Evolutionary conservation across 345 rosid species (phyloP), one percentile per base, ranked within the genome.

Genomic region (Eucalyptus sp.): DNA sequence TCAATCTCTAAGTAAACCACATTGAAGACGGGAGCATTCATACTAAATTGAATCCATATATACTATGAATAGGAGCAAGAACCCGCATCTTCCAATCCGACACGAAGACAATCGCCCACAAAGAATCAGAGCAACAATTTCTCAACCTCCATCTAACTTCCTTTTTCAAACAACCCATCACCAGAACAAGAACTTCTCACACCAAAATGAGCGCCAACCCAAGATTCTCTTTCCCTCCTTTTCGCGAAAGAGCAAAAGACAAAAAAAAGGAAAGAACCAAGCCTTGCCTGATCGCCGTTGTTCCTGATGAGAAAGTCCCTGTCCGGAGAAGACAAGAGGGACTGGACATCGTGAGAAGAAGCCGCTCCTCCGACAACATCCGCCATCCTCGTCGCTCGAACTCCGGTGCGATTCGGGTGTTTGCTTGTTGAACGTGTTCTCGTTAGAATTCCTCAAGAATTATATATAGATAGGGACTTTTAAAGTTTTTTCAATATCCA

Each of bases 281-380:
- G 13, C 3, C 16, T 29, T 10, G 94, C 97, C 94, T 93, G 93
- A 87, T 94, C 92, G 52, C 94, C 95, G 89, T 94, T 87, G 90
- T 93, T 96, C 66, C 96, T 94, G 56, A 95, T n/a, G 62, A 97
- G 96, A 87, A 92, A 95, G 90, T 95, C 96, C 54, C 97, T 91
- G 50, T 90, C 92, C 8, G 93, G 88, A 87, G 99, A 92, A 87
- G 93, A 93, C 37, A 97, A 89, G 16, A 96, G 91, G 6, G 93
- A 91, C 84, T 41, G 84, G 1, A 76, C 84, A 76, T 76, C 84
- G 84, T 76, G 84, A 2, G 68, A 62, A 62, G 68, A 6, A 6
- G 44, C 56, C 56, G 56, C 25, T 24, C 6, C 81, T 17, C 2
- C 44, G 81, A 33, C 81, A 33, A 33, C 2, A 17, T 33, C 81